Evolutionary conservation across 2,329 filamentous ascomycete genomes (phyloP), one percentile per base, ranked within the genome.

Genomic region (Cyanodermella asteris): DNA sequence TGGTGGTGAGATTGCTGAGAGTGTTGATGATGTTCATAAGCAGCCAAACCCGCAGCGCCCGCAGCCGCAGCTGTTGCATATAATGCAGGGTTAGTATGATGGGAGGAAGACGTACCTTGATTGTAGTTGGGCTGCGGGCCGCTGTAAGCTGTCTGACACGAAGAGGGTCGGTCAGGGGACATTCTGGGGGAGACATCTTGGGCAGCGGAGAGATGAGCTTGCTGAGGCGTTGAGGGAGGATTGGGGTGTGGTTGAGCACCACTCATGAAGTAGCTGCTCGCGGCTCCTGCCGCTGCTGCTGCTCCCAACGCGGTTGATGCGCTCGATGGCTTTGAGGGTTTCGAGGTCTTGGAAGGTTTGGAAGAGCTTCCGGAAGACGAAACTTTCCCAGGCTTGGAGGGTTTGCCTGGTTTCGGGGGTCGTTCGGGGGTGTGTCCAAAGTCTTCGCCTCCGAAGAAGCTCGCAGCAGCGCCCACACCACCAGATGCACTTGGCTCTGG

Each of bases 401-500:
- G 33, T 21, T 35, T 34, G 22, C 28, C 30, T 24, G 42, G 40
- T 19, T 37, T 44, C 0, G 25, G 20, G 5, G 31, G 24, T 35
- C 32, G 21, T 36, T 32, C 10, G 26, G 11, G n/a, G 26, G 24
- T 22, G 30, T 18, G 7, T 31, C 29, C 13, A 11, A 10, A 7
- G 18, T 16, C 13, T 13, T 14, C 18, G 11, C 24, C 28, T n/a
- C 20, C 18, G 20, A 32, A 70, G 41, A 64, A 71, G 9, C 61
- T 57, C 5, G 63, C 61, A 13, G 66, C 65, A n/a, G 61, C 50
- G 16, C 61, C 61, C 24, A 53, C 31, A 23, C 38, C 43, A 4
- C 53, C 54, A 27, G 52, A 33, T 27, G 49, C 50, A 26, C 64
- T 67, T 4, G 65, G 67, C 37, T 72, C 65, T n/a, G 55, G 49